Evolutionary conservation across 306 rosid genomes (phyloP), one percentile per base, ranked within the genome.

Genomic region (Corylus avellana): DNA sequence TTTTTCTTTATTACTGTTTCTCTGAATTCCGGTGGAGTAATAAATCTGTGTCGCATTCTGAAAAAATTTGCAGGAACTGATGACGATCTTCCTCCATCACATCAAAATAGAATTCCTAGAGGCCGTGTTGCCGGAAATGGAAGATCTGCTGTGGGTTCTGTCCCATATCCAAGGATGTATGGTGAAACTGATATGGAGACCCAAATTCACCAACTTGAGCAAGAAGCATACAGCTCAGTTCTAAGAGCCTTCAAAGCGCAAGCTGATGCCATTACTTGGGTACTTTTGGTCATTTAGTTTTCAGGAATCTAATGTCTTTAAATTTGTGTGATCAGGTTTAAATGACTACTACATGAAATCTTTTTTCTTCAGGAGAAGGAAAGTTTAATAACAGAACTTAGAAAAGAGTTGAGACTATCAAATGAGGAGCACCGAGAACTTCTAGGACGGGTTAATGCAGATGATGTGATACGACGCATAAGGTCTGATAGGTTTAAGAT

Each of bases 181-280:
- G 90, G 92, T 62, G 96, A 94, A 69, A 85, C 90, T 37, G 90
- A 92, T 80, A 89, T 94, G 98, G 97, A 94, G 81, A 82, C 90
- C 70, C 97, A 94, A 81, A 92, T 94, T 85, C 98, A 94, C 80
- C 94, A 89, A 80, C 97, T 94, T 69, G 98, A 94, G 86, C 91
- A 92, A 76, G 98, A 94, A 85, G 98, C 98, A 69, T 94, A 94
- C 86, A 89, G 93, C 86, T 87, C 98, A 18, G 90, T 94, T 90
- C 86, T 94, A 63, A 87, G 97, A 82, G 98, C 98, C 89, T 94
- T 94, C 84, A 92, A 94, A 90, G 98, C 98, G 79, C 98, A 94
- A 87, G 93, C 97, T 80, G 98, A 94, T 91, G 93, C 90, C 90
- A 91, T 94, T 89, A 91, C 98, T 84, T 94, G 98, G 97, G 98